Conservation (phyloP, 129 eudicot species). For the Erigeron canadensis region DNA sequence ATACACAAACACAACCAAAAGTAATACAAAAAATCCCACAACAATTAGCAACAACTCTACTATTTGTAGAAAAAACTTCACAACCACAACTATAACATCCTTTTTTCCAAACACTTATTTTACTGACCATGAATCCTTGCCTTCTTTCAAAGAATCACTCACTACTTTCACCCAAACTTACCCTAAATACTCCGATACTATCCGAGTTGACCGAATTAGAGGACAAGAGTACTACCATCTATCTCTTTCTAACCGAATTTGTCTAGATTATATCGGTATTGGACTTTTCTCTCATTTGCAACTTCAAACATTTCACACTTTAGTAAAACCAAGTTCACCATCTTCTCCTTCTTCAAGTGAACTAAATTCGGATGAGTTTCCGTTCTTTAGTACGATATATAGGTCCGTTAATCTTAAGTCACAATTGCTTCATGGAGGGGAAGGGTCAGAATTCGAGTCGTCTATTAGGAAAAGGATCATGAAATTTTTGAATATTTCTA, state of each 20-base stretch:
- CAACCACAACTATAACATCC: constrained; percentile 54
- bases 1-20: constrained; percentile 36
- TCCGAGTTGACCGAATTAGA: constrained; percentile 55
- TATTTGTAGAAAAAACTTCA: constrained; percentile 53
- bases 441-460: constrained; percentile 62
- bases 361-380: constrained; percentile 39
- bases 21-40: constrained; percentile 22
- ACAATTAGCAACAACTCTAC: constrained; percentile 52
- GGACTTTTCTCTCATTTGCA: constrained; percentile 84
- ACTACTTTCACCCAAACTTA: constrained; percentile 55
- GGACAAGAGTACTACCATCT: constrained; percentile 66
- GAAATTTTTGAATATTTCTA: constrained; percentile 60
- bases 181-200: constrained; percentile 61
- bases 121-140: constrained; percentile 80
- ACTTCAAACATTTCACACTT: constrained; percentile 35
- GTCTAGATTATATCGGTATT: constrained; percentile 84
- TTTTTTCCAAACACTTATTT: constrained; percentile 67
- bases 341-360: constrained; percentile 38
- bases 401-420: constrained; percentile 71
- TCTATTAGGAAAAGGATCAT: constrained; percentile 58
- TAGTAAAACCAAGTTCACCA: neutral
- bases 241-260: constrained; percentile 52
- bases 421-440: constrained; percentile 58
- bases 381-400: constrained; percentile 44
- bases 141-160: constrained; percentile 61